phyloP scores from a whole-genome alignment of 306 rosid species.

The Malus orientalis region DNA sequence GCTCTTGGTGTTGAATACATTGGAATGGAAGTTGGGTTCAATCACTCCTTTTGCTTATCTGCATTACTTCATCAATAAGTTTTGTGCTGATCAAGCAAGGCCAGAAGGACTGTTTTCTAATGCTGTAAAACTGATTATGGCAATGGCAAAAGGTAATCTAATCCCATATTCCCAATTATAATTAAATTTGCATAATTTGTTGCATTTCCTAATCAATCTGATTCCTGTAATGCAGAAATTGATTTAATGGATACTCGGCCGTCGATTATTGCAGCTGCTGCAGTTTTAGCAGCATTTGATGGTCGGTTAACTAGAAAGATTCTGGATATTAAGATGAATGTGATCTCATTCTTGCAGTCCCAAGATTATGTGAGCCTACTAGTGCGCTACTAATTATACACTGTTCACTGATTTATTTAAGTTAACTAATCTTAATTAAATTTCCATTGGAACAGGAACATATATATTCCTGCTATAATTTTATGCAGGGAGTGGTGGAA shows the following conservation, averaged over 20 bases:
- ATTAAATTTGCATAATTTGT: not conserved
- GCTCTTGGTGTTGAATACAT: conserved; percentile 47
- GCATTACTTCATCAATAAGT: conserved; percentile 47
- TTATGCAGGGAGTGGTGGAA: conserved; percentile 45
- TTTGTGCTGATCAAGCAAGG: conserved; percentile 32
- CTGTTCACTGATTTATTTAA: not conserved
- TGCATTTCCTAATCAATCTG: conserved; percentile 4
- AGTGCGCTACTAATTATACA: not conserved
- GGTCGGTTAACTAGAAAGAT: conserved; percentile 38
- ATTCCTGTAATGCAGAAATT: conserved; percentile 35
- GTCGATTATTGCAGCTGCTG: conserved; percentile 70
- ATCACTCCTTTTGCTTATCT: conserved; percentile 76
- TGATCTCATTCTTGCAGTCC: conserved; percentile 46
- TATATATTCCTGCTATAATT: conserved; percentile 53
- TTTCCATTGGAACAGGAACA: conserved; percentile 50
- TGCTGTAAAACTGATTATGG: conserved; percentile 44
- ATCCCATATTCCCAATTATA: not conserved
- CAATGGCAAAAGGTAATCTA: conserved; percentile 50
- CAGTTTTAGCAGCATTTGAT: conserved; percentile 59
- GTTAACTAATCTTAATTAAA: not conserved
- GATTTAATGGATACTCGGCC: conserved; percentile 56
- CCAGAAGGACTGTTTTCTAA: conserved; percentile 35
- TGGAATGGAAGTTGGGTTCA: conserved; percentile 83
- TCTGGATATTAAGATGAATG: conserved; percentile 42
- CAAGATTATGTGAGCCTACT: conserved; percentile 55